phyloP scores from a whole-genome alignment of 2,329 filamentous ascomycete genomes.

The Arachnopeziza araneosa region DNA sequence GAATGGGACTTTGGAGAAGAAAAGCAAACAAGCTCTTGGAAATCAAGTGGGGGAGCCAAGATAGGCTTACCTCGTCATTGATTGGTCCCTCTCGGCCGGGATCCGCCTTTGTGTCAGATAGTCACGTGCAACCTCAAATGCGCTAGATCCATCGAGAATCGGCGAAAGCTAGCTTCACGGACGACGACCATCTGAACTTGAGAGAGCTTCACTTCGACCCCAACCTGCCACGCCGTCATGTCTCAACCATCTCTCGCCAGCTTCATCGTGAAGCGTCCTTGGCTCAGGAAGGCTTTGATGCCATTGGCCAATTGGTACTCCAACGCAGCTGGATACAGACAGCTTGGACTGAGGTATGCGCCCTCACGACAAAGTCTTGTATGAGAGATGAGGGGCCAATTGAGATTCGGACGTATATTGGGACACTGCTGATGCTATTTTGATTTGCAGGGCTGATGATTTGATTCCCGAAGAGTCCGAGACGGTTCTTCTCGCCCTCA shows the following conservation, averaged over 20 bases:
- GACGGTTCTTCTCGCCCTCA: slow-evolving; percentile 77
- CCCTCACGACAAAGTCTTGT: slow-evolving; percentile 4
- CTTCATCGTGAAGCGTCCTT: slow-evolving; percentile 78
- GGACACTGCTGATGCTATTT: slow-evolving; percentile 14
- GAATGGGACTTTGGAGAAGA: neutral
- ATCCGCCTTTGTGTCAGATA: neutral
- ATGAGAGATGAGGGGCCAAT: neutral
- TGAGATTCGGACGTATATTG: neutral
- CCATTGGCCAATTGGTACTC: slow-evolving; percentile 85
- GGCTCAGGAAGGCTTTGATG: slow-evolving; percentile 72
- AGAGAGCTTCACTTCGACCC: neutral
- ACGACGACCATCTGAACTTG: neutral
- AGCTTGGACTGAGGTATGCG: slow-evolving; percentile 80
- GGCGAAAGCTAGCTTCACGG: neutral
- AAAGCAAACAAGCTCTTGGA: neutral
- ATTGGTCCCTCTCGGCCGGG: neutral
- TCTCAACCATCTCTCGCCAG: slow-evolving; percentile 55
- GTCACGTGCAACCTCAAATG: neutral
- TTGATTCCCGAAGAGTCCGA: slow-evolving; percentile 91
- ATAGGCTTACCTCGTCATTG: neutral
- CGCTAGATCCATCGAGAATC: neutral
- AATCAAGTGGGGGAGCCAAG: neutral
- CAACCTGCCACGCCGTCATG: slow-evolving; percentile 23
- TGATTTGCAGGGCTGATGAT: slow-evolving; percentile 72
- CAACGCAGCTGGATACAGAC: slow-evolving; percentile 85